Base-by-base conservation (phyloP, 192 early-diverging fungal species). In the Coemansia sp. region DNA sequence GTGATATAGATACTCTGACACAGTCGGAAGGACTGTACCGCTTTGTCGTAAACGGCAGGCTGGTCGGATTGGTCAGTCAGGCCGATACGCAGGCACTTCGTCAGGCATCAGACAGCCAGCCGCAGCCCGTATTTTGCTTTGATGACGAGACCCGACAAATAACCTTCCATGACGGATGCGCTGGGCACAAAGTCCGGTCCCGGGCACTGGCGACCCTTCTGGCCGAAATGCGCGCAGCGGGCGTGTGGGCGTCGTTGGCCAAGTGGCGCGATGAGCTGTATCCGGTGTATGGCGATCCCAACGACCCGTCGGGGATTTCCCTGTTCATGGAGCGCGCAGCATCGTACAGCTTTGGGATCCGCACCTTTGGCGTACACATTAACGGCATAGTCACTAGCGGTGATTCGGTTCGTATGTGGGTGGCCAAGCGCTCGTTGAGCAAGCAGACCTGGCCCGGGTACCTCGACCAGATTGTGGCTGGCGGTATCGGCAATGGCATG, bases 381-480 rank as follows among this genome's bases (percentile, higher is more conserved):
- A 99, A 92, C 67, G 93, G 84, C 0, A 88, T 67, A 60, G 72
- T 81, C 2, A 56, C 64, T 0, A 17, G 17, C 25, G 3, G 28
- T 0, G 38, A 45, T 0, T 48, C 64, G 1, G 54, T 86, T 11
- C 71, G 80, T 30, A 86, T 97, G 86, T 99, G 96, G 94, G 77
- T 94, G 25, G 94, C 86, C 1, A 64, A 78, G 43, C 82, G 96
- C 7, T 80, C 86, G 9, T 18, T 55, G 7, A 85, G 76, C 0
- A 97, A 97, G 49, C 86, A 78, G 19, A 96, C 91, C 6, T 96
- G 85, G 75, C 91, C 96, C 1, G 88, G 88, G 0, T 76, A 83
- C 57, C 52, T 89, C 22, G 87, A 89, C 56, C 86, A 90, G 42
- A 75, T 78, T 32, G 80, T 82, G 4, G 89, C 86, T 2, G 89